Conservation (phyloP, 176 grass and related monocot genomes). For the Cenchrus fungigraminus region DNA sequence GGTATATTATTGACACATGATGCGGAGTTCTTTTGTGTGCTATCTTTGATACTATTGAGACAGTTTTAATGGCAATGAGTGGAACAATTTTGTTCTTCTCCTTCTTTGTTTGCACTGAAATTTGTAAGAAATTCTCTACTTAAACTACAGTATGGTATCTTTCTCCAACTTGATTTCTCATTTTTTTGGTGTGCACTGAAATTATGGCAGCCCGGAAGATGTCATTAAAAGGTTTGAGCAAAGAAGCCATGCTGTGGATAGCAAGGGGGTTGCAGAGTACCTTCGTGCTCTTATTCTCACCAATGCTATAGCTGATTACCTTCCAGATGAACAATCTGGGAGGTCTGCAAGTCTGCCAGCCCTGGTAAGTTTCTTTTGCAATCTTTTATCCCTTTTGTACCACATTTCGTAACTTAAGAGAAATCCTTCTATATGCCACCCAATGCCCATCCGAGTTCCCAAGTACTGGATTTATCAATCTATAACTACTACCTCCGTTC, state of each 20-base stretch:
- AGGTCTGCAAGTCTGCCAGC: conserved; percentile 80
- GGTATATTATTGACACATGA: not conserved
- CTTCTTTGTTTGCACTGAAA: conserved; percentile 5
- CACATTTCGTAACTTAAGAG: not conserved
- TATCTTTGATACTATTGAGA: conserved; percentile 21
- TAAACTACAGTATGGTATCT: conserved; percentile 22
- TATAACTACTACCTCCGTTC: not conserved
- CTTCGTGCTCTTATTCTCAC: conserved; percentile 92
- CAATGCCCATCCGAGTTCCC: not conserved
- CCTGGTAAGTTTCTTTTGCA: conserved; percentile 63
- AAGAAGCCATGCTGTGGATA: conserved; percentile 91
- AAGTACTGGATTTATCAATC: not conserved
- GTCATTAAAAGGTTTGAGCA: conserved; percentile 93
- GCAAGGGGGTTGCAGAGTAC: conserved; percentile 89
- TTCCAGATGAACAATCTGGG: conserved; percentile 84
- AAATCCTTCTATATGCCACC: not conserved
- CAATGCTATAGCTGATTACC: conserved; percentile 83
- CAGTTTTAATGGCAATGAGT: conserved; percentile 5
- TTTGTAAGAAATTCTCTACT: not conserved
- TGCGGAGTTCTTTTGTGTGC: conserved; percentile 6
- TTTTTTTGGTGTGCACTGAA: conserved; percentile 29
- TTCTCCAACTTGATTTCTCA: conserved; percentile 10
- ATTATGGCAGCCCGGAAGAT: conserved; percentile 75
- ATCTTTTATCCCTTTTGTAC: not conserved
- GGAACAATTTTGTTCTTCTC: not conserved